A percentile compares a stretch with the other conserved stretches of the same genome.
Evolutionary conservation across 805 yeast species (phyloP).

Genomic region (Monosporozyma servazzii): DNA sequence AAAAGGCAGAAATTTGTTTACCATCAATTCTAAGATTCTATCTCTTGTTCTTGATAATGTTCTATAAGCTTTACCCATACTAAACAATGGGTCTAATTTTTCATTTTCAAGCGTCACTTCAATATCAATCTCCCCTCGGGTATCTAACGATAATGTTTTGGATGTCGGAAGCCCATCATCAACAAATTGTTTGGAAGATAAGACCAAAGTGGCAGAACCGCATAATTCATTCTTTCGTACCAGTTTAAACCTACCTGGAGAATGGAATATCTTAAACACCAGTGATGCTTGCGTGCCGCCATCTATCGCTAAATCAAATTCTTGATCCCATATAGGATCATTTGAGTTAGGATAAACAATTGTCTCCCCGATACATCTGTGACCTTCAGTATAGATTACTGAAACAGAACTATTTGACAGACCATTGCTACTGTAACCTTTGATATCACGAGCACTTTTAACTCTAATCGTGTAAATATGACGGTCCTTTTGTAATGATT

Average conservation of each 20-base stretch:
- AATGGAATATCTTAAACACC: slow-evolving; percentile 65
- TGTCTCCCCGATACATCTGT: slow-evolving; percentile 58
- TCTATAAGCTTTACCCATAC: slow-evolving; percentile 67
- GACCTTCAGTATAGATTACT: slow-evolving; percentile 45
- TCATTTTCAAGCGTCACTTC: slow-evolving; percentile 74
- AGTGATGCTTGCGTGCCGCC: slow-evolving; percentile 38
- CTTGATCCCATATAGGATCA: slow-evolving; percentile 83
- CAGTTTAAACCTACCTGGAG: slow-evolving; percentile 27
- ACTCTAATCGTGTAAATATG: slow-evolving; percentile 58
- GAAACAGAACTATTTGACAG: slow-evolving; percentile 52
- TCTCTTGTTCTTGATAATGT: slow-evolving; percentile 56
- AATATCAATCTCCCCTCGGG: slow-evolving; percentile 59
- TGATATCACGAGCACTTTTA: slow-evolving; percentile 53
- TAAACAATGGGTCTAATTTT: slow-evolving; percentile 69
- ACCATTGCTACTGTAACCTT: slow-evolving; percentile 38
- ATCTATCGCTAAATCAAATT: slow-evolving; percentile 48
- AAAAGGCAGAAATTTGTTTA: slow-evolving; percentile 59
- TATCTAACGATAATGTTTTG: slow-evolving; percentile 47
- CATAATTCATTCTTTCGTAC: slow-evolving; percentile 50
- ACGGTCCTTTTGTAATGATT: slow-evolving; percentile 21
- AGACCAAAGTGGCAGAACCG: slow-evolving; percentile 51
- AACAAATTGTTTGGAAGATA: slow-evolving; percentile 54
- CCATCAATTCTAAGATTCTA: slow-evolving; percentile 58
- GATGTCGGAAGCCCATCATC: slow-evolving; percentile 65
- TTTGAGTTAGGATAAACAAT: slow-evolving; percentile 49